phyloP scores from a whole-genome alignment of 768 basidiomycete species.

The Leucocoprinus leucothites region DNA sequence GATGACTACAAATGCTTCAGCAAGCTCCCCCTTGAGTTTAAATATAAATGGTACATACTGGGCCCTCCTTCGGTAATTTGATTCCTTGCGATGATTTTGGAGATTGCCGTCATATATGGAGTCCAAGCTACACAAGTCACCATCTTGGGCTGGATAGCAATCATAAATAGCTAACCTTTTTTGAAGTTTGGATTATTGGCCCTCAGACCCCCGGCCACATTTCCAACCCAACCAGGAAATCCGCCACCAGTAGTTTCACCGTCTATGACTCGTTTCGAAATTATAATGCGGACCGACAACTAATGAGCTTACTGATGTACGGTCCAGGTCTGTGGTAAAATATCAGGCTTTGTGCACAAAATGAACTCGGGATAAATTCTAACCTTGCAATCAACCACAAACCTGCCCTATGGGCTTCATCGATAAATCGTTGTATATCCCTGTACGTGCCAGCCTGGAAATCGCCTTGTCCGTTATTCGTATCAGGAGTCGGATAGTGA shows the following conservation, averaged over 20 bases:
- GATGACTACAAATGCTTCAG: conserved; percentile 31
- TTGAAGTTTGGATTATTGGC: conserved; percentile 49
- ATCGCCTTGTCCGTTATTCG: conserved; percentile 42
- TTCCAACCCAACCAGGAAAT: conserved; percentile 59
- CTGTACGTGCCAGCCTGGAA: conserved; percentile 48
- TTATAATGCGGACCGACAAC: not conserved
- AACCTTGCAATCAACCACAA: conserved; percentile 56
- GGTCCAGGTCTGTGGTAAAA: conserved; percentile 40
- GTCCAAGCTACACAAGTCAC: conserved; percentile 40
- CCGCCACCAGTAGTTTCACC: conserved; percentile 54
- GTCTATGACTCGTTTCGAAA: conserved; percentile 21
- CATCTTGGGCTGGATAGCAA: not conserved
- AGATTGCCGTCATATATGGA: conserved; percentile 49
- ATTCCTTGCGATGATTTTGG: conserved; percentile 47
- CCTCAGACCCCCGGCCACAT: conserved; percentile 45
- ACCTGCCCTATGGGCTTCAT: conserved; percentile 48
- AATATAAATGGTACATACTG: conserved; percentile 27
- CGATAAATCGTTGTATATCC: conserved; percentile 49
- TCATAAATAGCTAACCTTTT: conserved; percentile 26
- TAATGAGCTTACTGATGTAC: conserved; percentile 40
- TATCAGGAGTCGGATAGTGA: conserved; percentile 45
- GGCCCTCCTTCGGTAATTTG: conserved; percentile 62
- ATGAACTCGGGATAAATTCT: not conserved
- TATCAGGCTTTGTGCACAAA: not conserved
- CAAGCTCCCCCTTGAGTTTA: not conserved